These are phyloP conservation scores for Aspergillus caelatus DNA, from an alignment of 2,329 filamentous ascomycete species.

Conservation along the genomic window DNA sequence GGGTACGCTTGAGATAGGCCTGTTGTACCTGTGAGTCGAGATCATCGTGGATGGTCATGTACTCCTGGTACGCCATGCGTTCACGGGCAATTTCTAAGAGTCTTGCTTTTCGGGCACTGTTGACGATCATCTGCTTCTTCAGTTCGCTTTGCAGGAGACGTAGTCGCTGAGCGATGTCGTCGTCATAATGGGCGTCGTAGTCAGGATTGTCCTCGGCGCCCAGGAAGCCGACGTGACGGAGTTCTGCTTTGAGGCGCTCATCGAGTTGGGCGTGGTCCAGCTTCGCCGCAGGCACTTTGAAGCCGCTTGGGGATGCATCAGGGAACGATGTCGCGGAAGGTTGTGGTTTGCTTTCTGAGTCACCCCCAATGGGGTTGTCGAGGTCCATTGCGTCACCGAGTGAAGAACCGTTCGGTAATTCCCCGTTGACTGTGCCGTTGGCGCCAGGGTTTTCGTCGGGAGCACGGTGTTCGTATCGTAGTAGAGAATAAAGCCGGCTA, in stretches of 20 bases:
- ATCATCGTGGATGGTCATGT: constrained; percentile 94
- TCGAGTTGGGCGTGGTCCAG: constrained; percentile 86
- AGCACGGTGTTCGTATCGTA: constrained; percentile 70
- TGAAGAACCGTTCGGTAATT: constrained; percentile 46
- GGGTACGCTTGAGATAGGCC: constrained; percentile 92
- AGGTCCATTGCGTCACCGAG: constrained; percentile 54
- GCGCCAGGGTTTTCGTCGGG: constrained; percentile 60
- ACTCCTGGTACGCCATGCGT: constrained; percentile 94
- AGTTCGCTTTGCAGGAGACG: constrained; percentile 82
- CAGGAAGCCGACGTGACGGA: constrained; percentile 87
- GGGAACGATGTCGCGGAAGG: constrained; percentile 78
- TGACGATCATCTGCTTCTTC: constrained; percentile 79
- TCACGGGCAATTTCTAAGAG: constrained; percentile 86
- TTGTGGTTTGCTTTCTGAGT: constrained; percentile 43
- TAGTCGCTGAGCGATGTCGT: constrained; percentile 88
- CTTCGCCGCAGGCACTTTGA: constrained; percentile 78
- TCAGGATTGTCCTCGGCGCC: constrained; percentile 70
- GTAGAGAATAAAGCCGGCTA: constrained; percentile 74
- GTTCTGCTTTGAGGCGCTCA: constrained; percentile 86
- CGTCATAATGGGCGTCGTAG: constrained; percentile 88
- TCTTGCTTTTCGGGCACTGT: constrained; percentile 86
- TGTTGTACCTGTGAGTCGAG: constrained; percentile 93
- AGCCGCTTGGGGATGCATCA: constrained; percentile 73
- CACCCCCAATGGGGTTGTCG: constrained; percentile 49
- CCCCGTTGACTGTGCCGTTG: constrained; percentile 58